Base-by-base conservation (phyloP, 2,329 filamentous ascomycete genomes). In the Cytospora schulzeri region DNA sequence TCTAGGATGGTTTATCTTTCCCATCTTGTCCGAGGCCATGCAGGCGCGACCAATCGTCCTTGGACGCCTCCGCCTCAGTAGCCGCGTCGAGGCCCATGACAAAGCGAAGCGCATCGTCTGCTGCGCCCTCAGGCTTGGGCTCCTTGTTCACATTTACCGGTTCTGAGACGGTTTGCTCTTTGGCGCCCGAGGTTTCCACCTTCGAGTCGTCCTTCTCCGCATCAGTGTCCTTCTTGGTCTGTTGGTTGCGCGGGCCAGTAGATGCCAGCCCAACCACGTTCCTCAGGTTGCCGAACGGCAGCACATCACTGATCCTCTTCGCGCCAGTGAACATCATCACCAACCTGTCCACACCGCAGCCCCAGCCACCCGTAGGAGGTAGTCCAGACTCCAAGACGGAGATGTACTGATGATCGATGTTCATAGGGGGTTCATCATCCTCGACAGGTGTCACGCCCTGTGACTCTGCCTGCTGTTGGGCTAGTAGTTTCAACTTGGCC, bases 311-410 rank as follows among this genome's bases (percentile, higher is more conserved):
- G 72, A 99, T 97, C 70, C 90, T 85, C 74, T 86, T 86, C 41
- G 87, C 83, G 0, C 91, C 93, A 1, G 90, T 87, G 71, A 98
- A 91, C 57, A 97, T 78, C 95, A 99, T 99, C 45, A 92, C 90
- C 60, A 99, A 80, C 60, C 95, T 83, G 77, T 99, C 95, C 51
- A 99, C 81, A 1, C 95, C 95, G 71, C 93, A 96, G 1, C 95
- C 95, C 95, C 95, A 99, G 5, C 95, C 95, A 0, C 94, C 95
- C 0, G 95, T 99, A 0, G 95, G 92, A n/a, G 95, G 95, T 66
- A 99, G 79, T 0, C 92, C 95, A 78, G 91, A 92, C 75, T 96
- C 92, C 58, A 99, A 77, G 4, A 91, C 92, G 70, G 89, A 85
- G 55, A 97, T 79, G 72, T 97, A 99, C 71, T 86, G 90, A 78